Conservation (phyloP, 345 rosid species). For the Abelmoschus esculentus region DNA sequence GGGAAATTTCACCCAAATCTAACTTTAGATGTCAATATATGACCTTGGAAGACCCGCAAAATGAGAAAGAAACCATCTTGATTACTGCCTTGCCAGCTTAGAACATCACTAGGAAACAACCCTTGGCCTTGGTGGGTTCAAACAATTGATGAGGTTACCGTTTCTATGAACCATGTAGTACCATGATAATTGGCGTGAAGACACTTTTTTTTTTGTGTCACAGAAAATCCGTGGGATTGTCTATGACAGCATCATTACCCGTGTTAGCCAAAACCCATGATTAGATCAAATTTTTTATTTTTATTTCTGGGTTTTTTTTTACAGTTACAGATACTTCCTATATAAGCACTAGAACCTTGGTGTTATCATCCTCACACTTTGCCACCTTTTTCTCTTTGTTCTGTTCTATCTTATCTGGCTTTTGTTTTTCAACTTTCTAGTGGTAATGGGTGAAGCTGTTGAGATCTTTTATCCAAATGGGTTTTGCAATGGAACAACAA, state of each 20-base stretch:
- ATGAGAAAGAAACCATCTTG: no score
- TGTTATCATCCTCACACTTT: background rate
- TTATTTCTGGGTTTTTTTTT: background rate
- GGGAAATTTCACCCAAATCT: slow-evolving; percentile 14
- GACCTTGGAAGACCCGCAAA: background rate
- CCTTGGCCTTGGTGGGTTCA: background rate
- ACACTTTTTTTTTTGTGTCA: background rate
- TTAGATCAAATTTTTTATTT: background rate
- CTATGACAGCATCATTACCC: slow-evolving; percentile 18
- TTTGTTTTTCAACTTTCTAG: background rate
- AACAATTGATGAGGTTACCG: slow-evolving; percentile 7
- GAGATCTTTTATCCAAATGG: slow-evolving; percentile 46
- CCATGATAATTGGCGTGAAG: background rate
- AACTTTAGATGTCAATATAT: slow-evolving; percentile 8
- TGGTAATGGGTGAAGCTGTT: slow-evolving; percentile 65
- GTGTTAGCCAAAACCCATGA: background rate
- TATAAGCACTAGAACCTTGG: background rate
- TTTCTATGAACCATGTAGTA: background rate
- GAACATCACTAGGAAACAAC: background rate
- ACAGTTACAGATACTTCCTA: background rate
- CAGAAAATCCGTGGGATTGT: slow-evolving; percentile 13
- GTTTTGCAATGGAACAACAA: slow-evolving; percentile 35
- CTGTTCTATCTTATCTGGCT: background rate
- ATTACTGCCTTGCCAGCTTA: slow-evolving; percentile 8
- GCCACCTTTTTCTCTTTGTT: background rate